Base-by-base conservation (phyloP, 768 basidiomycete genomes). In the Russula earlei region DNA sequence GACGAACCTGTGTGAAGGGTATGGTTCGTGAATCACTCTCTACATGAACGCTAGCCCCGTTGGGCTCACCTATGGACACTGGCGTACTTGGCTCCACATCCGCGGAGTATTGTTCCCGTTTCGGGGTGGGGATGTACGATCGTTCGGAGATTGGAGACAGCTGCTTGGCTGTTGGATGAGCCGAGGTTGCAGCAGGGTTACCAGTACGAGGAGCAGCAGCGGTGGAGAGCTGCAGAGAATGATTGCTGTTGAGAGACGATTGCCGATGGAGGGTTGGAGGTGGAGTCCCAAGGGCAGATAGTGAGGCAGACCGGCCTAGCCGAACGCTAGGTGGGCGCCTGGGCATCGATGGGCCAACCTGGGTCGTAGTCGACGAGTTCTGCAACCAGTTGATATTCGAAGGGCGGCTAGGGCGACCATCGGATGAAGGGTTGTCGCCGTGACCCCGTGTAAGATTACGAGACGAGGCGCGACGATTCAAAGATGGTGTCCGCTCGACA, bases 141-240 rank as follows among this genome's bases (percentile, higher is more conserved):
- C 77, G 77, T 67, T 85, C 85, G 9, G 74, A 75, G 38, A 86
- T 85, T 0, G 85, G 83, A 1, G 84, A 84, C 36, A 85, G 75
- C 43, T 77, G 83, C 65, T 64, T 54, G 62, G 50, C n/a, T 48
- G 62, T 64, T 12, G n/a, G 48, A 59, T 41, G 50, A 42, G 67
- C 50, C 60, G 65, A 31, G 60, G 62, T 24, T 14, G 51, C 36
- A 20, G 34, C 43, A 15, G 36, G 29, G 10, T 34, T 47, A 4
- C 19, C 49, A 63, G 70, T 31, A 64, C 66, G 20, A 66, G 51
- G 25, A 44, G 47, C 15, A 8, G 46, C 27, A 25, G 31, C 4
- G 25, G 20, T 55, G 43, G 76, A 72, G 15, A 73, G 67, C 33
- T 72, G 75, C 25, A 78, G 65, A 15, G 74, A 75, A 38, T 73